These are phyloP conservation scores for Sclerotinia borealis DNA, from an alignment of 2,329 filamentous ascomycete species.

Conservation along the genomic window DNA sequence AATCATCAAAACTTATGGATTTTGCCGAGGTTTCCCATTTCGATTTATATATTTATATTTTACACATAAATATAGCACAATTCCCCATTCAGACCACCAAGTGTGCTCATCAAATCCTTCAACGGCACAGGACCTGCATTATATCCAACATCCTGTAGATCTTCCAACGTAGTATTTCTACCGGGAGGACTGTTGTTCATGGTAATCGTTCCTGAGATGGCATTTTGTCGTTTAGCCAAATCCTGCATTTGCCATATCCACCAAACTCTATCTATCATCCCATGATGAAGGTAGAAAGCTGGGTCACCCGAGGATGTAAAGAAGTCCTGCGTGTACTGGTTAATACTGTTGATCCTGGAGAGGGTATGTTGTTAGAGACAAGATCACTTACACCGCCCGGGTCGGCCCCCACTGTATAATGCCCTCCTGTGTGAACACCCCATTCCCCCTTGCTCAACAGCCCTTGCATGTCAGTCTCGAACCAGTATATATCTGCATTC, in stretches of 20 bases:
- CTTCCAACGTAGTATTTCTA: constrained; percentile 38
- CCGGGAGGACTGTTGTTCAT: constrained; percentile 36
- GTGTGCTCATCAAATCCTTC: constrained; percentile 36
- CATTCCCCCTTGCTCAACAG: constrained; percentile 27
- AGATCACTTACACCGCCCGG: constrained; percentile 34
- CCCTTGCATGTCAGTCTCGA: constrained; percentile 42
- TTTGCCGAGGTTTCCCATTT: too few species aligned
- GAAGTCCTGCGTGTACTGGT: constrained; percentile 31
- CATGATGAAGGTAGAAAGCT: constrained; percentile 42
- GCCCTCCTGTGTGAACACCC: constrained; percentile 38
- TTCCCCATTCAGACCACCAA: constrained; percentile 32
- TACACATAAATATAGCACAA: constrained; percentile 41
- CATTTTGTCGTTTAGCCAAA: constrained; percentile 29
- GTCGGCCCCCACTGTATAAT: constrained; percentile 40
- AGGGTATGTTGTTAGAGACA: background rate
- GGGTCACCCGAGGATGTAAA: constrained; percentile 40
- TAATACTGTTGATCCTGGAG: background rate
- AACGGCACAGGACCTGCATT: constrained; percentile 26
- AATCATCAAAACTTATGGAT: background rate
- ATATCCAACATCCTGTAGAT: constrained; percentile 26
- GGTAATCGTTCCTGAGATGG: constrained; percentile 35
- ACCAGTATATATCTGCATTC: constrained; percentile 35
- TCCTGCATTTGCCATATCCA: constrained; percentile 44
- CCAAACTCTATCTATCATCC: constrained; percentile 40
- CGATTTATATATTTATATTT: background rate